A percentile compares a stretch with the other conserved stretches of the same genome.
Evolutionary conservation across 179 eudicot species (phyloP).

Genomic region (Camellia oleifera): DNA sequence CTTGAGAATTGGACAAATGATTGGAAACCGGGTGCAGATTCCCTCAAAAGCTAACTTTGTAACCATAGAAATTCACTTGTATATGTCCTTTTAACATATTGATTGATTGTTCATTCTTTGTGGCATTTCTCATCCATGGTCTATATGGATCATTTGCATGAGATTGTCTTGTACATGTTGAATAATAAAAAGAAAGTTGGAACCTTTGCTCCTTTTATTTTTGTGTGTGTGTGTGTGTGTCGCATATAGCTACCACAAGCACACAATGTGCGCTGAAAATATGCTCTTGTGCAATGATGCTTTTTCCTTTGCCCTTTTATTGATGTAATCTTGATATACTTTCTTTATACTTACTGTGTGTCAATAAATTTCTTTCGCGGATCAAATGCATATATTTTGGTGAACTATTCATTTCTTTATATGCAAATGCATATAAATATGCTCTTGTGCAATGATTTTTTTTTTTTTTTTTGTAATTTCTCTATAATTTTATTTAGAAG

Average conservation of each 20-base stretch:
- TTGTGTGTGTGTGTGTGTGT: background rate
- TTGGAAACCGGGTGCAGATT: background rate
- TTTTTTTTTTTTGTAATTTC: no score
- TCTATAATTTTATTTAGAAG: no score
- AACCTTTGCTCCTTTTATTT: background rate
- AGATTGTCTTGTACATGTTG: constrained; percentile 4
- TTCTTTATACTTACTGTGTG: no score
- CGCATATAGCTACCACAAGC: background rate
- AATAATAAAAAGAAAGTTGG: background rate
- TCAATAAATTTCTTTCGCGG: no score
- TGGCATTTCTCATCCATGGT: constrained; percentile 8
- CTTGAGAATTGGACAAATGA: background rate
- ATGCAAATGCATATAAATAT: no score
- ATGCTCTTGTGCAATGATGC: no score
- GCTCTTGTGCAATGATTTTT: no score
- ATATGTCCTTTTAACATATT: background rate
- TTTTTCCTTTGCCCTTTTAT: no score
- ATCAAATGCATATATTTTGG: no score
- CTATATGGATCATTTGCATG: background rate
- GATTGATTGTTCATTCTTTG: constrained; percentile 2
- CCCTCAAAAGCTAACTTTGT: background rate
- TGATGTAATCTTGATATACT: no score
- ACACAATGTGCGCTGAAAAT: background rate
- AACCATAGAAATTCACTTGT: background rate
- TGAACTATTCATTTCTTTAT: no score